These are phyloP conservation scores for Aureobasidium sp. DNA, from an alignment of 2,329 filamentous ascomycete genomes.

Conservation along the genomic window DNA sequence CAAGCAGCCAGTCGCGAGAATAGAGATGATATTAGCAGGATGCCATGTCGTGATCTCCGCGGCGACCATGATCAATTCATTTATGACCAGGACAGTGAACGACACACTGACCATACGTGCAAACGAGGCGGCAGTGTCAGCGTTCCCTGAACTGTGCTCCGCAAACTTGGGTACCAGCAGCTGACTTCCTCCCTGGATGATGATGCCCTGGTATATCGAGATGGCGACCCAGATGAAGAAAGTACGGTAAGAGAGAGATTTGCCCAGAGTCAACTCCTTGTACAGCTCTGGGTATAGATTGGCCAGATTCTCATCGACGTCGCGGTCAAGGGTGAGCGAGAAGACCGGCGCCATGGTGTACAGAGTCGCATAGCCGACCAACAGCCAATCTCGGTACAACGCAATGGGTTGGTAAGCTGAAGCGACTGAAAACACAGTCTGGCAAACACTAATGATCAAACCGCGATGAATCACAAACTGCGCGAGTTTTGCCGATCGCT, in stretches of 20 bases:
- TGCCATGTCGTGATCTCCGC: slow-evolving; percentile 98
- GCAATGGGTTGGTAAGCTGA: slow-evolving; percentile 89
- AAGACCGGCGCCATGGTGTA: slow-evolving; percentile 94
- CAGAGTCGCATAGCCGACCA: slow-evolving; percentile 92
- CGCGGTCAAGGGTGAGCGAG: slow-evolving; percentile 85
- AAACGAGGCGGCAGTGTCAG: slow-evolving; percentile 25
- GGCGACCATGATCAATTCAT: slow-evolving; percentile 95
- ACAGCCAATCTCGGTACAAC: slow-evolving; percentile 90
- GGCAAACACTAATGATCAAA: slow-evolving; percentile 88
- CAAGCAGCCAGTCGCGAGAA: slow-evolving; percentile 74
- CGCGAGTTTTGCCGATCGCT: slow-evolving; percentile 86
- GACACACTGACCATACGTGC: slow-evolving; percentile 74
- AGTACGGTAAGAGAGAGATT: slow-evolving; percentile 80
- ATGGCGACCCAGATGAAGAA: slow-evolving; percentile 97
- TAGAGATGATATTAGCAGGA: slow-evolving; percentile 76
- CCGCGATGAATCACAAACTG: slow-evolving; percentile 98
- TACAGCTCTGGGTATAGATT: slow-evolving; percentile 96
- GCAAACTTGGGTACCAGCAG: slow-evolving; percentile 69
- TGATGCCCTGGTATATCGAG: slow-evolving; percentile 86
- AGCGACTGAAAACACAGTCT: slow-evolving; percentile 95
- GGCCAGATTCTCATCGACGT: slow-evolving; percentile 88
- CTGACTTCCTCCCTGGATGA: slow-evolving; percentile 93
- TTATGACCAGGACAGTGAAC: slow-evolving; percentile 86
- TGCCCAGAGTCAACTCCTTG: slow-evolving; percentile 88
- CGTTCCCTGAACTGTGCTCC: slow-evolving; percentile 18